Conservation (phyloP, 345 rosid species). For the Passiflora organensis region DNA sequence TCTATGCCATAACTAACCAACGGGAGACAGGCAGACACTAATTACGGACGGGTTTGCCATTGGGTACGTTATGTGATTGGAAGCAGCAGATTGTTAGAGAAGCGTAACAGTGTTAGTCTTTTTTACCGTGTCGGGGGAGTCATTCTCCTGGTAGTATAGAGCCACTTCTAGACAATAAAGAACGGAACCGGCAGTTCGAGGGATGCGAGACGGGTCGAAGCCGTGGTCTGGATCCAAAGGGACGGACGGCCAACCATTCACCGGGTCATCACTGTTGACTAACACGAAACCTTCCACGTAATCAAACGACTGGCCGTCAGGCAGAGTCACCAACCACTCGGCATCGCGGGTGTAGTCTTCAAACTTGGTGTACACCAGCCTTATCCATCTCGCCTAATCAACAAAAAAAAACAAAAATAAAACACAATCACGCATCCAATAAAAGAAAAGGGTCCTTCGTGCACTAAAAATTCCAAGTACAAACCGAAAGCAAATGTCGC, state of each 20-base stretch:
- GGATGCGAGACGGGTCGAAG: constrained; percentile 42
- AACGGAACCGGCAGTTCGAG: constrained; percentile 55
- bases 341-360: constrained; percentile 63
- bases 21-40: too few relatives aligned
- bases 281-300: constrained; percentile 91
- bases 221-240: constrained; percentile 37
- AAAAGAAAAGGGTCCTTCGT: constrained; percentile 23
- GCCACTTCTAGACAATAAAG: constrained; percentile 85
- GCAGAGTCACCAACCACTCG: constrained; percentile 67
- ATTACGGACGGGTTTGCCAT: too few relatives aligned
- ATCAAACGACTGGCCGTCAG: constrained; percentile 52
- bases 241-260: constrained; percentile 84
- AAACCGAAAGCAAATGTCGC: not conserved
- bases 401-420: not conserved
- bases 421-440: constrained; percentile 15
- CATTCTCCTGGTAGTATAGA: constrained; percentile 49
- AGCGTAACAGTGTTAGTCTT: too few relatives aligned
- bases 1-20: too few relatives aligned
- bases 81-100: constrained; percentile 9
- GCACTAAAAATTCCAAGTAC: constrained; percentile 10
- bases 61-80: not conserved
- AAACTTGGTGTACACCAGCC: constrained; percentile 71
- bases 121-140: constrained; percentile 55
- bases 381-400: constrained; percentile 86
- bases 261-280: constrained; percentile 71